Evolutionary conservation across 441 rosid genomes (phyloP).

Genomic region (Hura crepitans): DNA sequence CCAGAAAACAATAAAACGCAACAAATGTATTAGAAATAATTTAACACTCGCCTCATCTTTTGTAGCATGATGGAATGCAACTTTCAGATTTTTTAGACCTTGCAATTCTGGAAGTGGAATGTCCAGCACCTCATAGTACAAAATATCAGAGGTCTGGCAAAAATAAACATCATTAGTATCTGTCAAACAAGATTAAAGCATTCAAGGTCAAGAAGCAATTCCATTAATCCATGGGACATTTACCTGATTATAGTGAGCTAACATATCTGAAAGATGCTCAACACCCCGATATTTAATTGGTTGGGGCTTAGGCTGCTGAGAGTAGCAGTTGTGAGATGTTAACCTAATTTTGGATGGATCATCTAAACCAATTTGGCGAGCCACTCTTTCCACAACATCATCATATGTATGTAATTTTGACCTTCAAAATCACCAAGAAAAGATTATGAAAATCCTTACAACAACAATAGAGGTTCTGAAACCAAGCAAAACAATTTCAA

Average conservation of each 20-base stretch:
- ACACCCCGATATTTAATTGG: constrained; percentile 83
- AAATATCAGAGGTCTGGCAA: constrained; percentile 76
- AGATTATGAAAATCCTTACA: constrained; percentile 21
- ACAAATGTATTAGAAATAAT: constrained; percentile 15
- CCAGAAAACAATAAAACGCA: not conserved
- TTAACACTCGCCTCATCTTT: constrained; percentile 68
- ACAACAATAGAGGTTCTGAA: constrained; percentile 2
- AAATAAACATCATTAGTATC: constrained; percentile 19
- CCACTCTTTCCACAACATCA: constrained; percentile 84
- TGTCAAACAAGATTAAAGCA: not conserved
- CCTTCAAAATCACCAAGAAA: constrained; percentile 43
- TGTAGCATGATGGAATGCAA: constrained; percentile 76
- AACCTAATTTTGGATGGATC: constrained; percentile 89
- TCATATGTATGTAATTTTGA: constrained; percentile 82
- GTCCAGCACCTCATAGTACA: constrained; percentile 94
- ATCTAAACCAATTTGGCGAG: constrained; percentile 69
- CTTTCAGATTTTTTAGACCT: constrained; percentile 86
- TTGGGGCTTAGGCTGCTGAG: constrained; percentile 96
- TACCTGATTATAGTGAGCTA: constrained; percentile 92
- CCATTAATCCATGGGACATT: constrained; percentile 21
- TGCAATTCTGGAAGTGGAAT: constrained; percentile 96
- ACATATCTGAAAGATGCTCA: constrained; percentile 81
- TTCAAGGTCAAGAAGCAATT: constrained; percentile 10
- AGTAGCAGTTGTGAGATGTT: constrained; percentile 93
- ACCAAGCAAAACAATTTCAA: not conserved